Conservation (phyloP, 352 stramenopile species). For the Pelagophyceae sp. region DNA sequence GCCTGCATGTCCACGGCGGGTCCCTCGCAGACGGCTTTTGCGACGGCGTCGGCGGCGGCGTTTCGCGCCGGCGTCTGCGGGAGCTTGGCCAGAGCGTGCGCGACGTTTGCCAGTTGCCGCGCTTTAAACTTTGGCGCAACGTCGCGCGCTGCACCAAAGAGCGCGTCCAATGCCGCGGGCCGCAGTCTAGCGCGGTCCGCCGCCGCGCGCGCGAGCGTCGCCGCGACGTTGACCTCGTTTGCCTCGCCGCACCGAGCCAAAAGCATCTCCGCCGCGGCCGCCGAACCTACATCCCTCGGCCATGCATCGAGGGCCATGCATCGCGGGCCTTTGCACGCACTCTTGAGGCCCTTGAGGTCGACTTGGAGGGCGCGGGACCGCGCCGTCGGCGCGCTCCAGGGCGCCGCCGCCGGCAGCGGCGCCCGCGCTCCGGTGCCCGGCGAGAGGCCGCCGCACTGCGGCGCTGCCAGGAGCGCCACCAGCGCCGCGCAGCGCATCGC, state of each 20-base stretch:
- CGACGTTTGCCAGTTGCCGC: slow-evolving; percentile 10
- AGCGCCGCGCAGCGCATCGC: no score
- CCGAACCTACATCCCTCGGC: no score
- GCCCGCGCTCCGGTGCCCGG: no score
- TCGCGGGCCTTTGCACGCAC: no score
- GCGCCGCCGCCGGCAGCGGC: no score
- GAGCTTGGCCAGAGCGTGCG: not conserved
- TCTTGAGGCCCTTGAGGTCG: no score
- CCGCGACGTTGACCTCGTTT: slow-evolving; percentile 16
- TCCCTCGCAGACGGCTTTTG: not conserved
- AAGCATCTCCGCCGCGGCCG: not conserved
- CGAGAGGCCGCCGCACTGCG: no score
- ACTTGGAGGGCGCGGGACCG: no score
- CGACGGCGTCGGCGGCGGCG: not conserved
- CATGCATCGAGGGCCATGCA: no score
- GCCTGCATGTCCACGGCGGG: not conserved
- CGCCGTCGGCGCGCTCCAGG: no score
- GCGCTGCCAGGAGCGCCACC: no score
- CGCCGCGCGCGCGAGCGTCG: not conserved
- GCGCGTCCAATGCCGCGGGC: not conserved
- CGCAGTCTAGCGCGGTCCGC: not conserved
- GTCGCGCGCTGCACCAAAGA: not conserved
- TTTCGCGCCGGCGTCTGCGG: not conserved
- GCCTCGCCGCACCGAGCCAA: not conserved
- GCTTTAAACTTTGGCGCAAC: not conserved